phyloP scores from a whole-genome alignment of 768 basidiomycete genomes.

The Ramaria sp. region DNA sequence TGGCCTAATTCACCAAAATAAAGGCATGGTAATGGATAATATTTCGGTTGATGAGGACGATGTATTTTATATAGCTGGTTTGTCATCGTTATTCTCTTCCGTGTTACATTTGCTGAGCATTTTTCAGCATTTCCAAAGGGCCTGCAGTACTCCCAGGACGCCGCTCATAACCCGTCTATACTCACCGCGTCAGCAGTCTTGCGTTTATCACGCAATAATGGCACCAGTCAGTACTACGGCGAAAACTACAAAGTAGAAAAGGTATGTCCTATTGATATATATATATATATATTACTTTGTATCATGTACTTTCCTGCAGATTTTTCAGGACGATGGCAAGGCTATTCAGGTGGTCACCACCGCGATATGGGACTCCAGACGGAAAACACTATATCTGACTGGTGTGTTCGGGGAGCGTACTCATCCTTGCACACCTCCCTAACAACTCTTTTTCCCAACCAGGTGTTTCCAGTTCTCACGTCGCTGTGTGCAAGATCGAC shows the following conservation, averaged over 20 bases:
- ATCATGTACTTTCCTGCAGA: constrained; percentile 24
- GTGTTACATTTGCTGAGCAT: neutral
- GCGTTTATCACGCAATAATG: constrained; percentile 42
- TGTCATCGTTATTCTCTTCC: neutral
- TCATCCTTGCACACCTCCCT: neutral
- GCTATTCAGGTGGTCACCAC: constrained; percentile 46
- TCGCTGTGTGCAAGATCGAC: constrained; percentile 1
- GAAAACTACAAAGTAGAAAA: constrained; percentile 50
- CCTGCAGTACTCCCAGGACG: constrained; percentile 23
- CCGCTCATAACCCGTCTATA: constrained; percentile 29
- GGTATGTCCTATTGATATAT: constrained; percentile 21
- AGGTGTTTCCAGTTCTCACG: neutral
- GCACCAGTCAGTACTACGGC: constrained; percentile 40
- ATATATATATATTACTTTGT: neutral
- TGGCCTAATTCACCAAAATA: constrained; percentile 5
- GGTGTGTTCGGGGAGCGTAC: too few relatives aligned
- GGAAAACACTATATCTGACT: constrained; percentile 42
- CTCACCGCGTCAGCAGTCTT: constrained; percentile 38
- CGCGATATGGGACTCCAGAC: constrained; percentile 41
- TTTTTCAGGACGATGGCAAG: constrained; percentile 57
- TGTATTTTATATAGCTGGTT: constrained; percentile 52
- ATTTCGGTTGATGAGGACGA: constrained; percentile 48
- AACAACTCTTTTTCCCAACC: neutral
- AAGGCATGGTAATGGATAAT: constrained; percentile 51
- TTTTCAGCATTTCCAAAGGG: constrained; percentile 32